Evolutionary conservation across 305 asterid genomes (phyloP).

Genomic region (Rubia occidens): DNA sequence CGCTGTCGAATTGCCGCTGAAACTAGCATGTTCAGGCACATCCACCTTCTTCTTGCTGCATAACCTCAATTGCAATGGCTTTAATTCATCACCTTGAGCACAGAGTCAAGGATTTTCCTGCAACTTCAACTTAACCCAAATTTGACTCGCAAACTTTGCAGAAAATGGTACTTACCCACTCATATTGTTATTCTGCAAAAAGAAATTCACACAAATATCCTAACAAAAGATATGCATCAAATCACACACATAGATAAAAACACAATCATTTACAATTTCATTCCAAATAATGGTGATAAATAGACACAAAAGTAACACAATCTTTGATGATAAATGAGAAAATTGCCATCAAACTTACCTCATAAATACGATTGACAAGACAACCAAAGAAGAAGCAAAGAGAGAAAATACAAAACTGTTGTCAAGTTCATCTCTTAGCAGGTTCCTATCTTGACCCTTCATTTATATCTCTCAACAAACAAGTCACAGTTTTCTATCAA

Average conservation of each 20-base stretch:
- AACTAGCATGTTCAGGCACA: slow-evolving; percentile 40
- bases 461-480: too few species aligned
- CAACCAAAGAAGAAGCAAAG: too few species aligned
- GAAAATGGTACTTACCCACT: slow-evolving; percentile 71
- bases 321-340: not conserved
- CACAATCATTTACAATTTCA: not conserved
- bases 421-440: too few species aligned
- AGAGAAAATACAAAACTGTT: too few species aligned
- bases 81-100: slow-evolving; percentile 33
- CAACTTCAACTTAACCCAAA: slow-evolving; percentile 63
- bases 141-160: slow-evolving; percentile 34
- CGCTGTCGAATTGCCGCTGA: slow-evolving; percentile 22
- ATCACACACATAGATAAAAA: not conserved
- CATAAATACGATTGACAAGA: too few species aligned
- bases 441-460: too few species aligned
- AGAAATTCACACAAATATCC: not conserved
- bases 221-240: not conserved
- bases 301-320: not conserved
- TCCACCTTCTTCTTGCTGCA: slow-evolving; percentile 26
- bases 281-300: not conserved
- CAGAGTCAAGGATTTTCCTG: slow-evolving; percentile 75
- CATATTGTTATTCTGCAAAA: slow-evolving; percentile 56
- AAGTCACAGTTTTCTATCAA: too few species aligned
- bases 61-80: slow-evolving; percentile 36
- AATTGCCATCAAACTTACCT: not conserved